Base-by-base conservation (phyloP, 2,329 filamentous ascomycete species). In the Colletotrichum cuscutae region DNA sequence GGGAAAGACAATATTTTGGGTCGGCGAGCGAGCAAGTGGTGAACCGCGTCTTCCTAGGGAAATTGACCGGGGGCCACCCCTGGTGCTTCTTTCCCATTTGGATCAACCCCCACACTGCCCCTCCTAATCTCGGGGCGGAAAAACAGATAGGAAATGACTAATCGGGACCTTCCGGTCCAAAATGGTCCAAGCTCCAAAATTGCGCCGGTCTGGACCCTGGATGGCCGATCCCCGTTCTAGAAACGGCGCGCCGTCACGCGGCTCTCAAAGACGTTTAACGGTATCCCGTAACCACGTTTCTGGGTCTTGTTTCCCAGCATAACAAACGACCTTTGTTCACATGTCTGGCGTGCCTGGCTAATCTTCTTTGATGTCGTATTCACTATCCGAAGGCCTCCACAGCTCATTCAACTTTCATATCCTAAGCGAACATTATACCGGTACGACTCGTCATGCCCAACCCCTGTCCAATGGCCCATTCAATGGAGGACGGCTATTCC, bases 51-150 rank as follows among this genome's bases (percentile, higher is more conserved):
- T 52, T 35, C 62, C 57, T 62, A 22, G 24, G 58, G 59, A 56
- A 52, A 58, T 58, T 35, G 71, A 71, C 66, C 56, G 35, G 71
- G 70, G 70, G 37, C 28, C 12, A 26, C 35, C 59, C 65, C 59
- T 61, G 56, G 56, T n/a, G 32, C 52, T 61, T 61, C 71, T 70
- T 72, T 72, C 71, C 71, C 35, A 42, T 37, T 65, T 70, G 46
- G 68, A 56, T 13, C 35, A 28, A 42, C 37, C 49, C 52, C 71
- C 71, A 73, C 66, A 71, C 52, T 61, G 66, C 56, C 56, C 60
- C 67, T 65, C 60, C 46, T 24, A 65, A 71, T 65, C 46, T 65
- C 71, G 71, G 66, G 12, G 19, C 71, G 71, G 71, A 73, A 70
- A 54, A 72, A 65, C 46, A n/a, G 1, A 37, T 22, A 24, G 35